These are phyloP conservation scores for Stephanocyclus meneghinianus DNA, from an alignment of 352 stramenopile species.

Conservation along the genomic window DNA sequence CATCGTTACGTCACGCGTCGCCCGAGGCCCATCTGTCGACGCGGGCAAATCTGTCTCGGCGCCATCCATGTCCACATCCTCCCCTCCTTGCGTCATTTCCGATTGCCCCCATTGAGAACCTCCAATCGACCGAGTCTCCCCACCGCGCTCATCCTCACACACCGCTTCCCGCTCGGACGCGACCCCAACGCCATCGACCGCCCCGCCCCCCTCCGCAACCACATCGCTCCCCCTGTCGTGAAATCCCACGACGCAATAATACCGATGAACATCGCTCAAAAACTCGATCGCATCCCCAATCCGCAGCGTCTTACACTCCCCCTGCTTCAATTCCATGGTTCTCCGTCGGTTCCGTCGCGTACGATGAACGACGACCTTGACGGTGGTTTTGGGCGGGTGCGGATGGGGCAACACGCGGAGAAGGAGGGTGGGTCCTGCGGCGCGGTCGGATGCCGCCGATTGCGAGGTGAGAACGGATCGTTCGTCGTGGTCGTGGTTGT, in stretches of 20 bases:
- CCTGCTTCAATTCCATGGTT: slow-evolving; percentile 3
- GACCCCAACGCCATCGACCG: neutral
- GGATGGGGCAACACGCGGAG: slow-evolving; percentile 1
- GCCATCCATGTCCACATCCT: too few relatives aligned
- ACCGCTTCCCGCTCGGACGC: neutral
- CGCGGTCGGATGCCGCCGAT: neutral
- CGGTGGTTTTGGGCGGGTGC: neutral
- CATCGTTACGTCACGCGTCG: too few relatives aligned
- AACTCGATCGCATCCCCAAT: slow-evolving; percentile 18
- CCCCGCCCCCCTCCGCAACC: neutral
- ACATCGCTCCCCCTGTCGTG: neutral
- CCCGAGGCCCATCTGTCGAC: too few relatives aligned
- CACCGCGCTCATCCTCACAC: too few relatives aligned
- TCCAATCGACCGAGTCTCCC: neutral
- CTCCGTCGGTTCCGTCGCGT: neutral
- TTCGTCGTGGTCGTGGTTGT: neutral
- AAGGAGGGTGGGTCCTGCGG: neutral
- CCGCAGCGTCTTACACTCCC: slow-evolving; percentile 2
- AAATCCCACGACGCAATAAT: slow-evolving; percentile 21
- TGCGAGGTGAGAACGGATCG: neutral
- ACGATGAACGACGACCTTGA: neutral
- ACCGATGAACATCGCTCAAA: neutral
- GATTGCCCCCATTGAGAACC: neutral
- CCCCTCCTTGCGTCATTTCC: too few relatives aligned
- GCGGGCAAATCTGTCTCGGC: too few relatives aligned